Conservation (phyloP, 108 stramenopile genomes). For the Nitzschia putrida region DNA sequence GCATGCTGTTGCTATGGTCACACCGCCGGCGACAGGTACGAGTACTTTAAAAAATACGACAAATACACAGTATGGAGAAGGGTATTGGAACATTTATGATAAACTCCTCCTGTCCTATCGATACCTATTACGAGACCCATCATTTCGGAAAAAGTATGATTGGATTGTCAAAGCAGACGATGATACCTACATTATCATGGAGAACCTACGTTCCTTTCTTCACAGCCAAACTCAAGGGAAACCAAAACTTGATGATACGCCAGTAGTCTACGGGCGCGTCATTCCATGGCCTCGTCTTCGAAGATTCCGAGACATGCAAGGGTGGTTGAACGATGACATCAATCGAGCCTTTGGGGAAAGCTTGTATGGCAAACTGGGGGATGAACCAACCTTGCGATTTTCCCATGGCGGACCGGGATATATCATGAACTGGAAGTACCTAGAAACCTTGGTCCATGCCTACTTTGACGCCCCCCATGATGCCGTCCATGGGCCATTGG, state of each 20-base stretch:
- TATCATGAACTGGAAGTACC: constrained; percentile 15
- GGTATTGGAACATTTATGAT: constrained; percentile 18
- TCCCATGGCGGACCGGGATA: constrained; percentile 20
- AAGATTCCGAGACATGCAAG: constrained; percentile 13
- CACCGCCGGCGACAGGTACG: too few relatives aligned
- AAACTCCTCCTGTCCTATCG: constrained; percentile 9
- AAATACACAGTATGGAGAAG: neutral
- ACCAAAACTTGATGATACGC: neutral
- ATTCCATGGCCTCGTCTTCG: constrained; percentile 10
- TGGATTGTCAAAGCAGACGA: constrained; percentile 29
- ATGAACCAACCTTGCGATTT: neutral
- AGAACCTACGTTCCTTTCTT: constrained; percentile 22
- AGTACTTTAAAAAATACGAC: neutral
- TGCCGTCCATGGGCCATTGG: constrained; percentile 9
- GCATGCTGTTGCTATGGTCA: neutral
- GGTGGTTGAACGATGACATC: neutral
- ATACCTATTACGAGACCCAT: neutral
- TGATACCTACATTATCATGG: constrained; percentile 26
- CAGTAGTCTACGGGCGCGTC: constrained; percentile 14
- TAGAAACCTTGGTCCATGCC: constrained; percentile 9
- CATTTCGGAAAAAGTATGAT: constrained; percentile 2
- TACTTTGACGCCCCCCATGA: constrained; percentile 9
- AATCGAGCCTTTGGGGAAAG: constrained; percentile 15
- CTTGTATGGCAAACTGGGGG: constrained; percentile 9
- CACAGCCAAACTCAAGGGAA: neutral